Base-by-base conservation (phyloP, 2,329 filamentous ascomycete species). In the Aulographum hederae region DNA sequence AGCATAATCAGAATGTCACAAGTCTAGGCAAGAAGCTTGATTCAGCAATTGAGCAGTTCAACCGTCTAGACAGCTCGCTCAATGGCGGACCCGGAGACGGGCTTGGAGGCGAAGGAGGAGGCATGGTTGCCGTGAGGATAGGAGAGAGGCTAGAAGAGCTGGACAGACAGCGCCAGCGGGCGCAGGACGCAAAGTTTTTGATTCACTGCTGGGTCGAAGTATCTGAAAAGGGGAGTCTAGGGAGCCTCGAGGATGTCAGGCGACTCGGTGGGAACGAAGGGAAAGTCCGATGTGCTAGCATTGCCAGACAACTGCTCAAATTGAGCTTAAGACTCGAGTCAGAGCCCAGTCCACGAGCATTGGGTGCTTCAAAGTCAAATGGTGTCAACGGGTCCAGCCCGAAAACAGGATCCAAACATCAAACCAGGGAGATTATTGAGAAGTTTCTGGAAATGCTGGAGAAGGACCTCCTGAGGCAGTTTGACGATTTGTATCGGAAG, bases 121-220 rank as follows among this genome's bases (percentile, higher is more conserved):
- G 86, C 2, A 92, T 86, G 48, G 71, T 89, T 39, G 89, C 89
- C 1, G 82, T 98, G 33, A 81, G 92, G 51, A 95, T 94, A 32
- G 89, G 89, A 43, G 84, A 92, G 57, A 75, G 77, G 46, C 62
- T 98, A 8, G 89, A 98, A 57, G 86, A 95, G 52, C 64, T 98
- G 37, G 89, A 98, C 54, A 73, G 82, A 46, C 92, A 98, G 57
- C 66, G 85, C 43, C 76, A 82, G 48, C 67, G 86, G 37, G 89
- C 89, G 19, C 67, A 89, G 50, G 89, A 98, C 58, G 85, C 89
- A 37, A 86, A 80, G 48, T 95, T 95, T 50, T 57, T 98, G 36
- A 84, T 98, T 40, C 79, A 92, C 50, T 98, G 89, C 58, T 98
- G 89, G 86, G 73, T 82, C 26, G 86, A 95, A 47, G 82, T 98